These are phyloP conservation scores for Epichloe brachyelytri DNA, from an alignment of 2,329 filamentous ascomycete genomes.

Conservation along the genomic window DNA sequence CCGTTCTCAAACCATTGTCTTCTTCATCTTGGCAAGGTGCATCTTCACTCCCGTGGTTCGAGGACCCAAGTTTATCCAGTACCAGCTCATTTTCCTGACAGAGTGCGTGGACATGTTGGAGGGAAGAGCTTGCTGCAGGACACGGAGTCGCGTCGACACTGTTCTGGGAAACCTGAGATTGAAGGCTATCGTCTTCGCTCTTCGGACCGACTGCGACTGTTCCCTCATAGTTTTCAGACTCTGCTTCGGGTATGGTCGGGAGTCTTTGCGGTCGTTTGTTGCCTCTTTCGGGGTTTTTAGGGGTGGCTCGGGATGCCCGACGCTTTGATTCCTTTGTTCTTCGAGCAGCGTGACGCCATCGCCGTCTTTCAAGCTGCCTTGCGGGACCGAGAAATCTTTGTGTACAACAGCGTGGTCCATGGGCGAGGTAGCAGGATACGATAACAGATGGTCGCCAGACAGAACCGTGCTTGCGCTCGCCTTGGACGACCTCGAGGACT, in stretches of 20 bases:
- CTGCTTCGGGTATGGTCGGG: constrained; percentile 4
- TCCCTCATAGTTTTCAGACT: neutral
- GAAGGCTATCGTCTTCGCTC: neutral
- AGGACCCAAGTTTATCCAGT: neutral
- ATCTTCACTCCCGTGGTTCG: neutral
- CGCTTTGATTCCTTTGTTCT: neutral
- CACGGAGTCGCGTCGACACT: neutral
- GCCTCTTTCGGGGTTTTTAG: constrained; percentile 14
- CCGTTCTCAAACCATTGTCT: constrained; percentile 9
- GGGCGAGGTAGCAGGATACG: neutral
- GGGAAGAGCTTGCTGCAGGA: neutral
- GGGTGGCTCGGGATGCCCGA: constrained; percentile 14
- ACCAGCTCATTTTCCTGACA: neutral
- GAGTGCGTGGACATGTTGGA: neutral
- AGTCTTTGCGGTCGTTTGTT: constrained; percentile 25
- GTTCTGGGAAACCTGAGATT: neutral
- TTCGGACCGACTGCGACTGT: neutral
- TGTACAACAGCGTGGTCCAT: constrained; percentile 2
- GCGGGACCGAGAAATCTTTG: constrained; percentile 1
- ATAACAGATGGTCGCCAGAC: neutral
- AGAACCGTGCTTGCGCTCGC: neutral
- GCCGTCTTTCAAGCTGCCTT: neutral
- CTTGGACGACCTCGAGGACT: neutral
- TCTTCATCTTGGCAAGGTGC: neutral
- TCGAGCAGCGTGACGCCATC: neutral